Evolutionary conservation across 2,329 filamentous ascomycete genomes (phyloP).

Genomic region (Aspergillus clavatus): DNA sequence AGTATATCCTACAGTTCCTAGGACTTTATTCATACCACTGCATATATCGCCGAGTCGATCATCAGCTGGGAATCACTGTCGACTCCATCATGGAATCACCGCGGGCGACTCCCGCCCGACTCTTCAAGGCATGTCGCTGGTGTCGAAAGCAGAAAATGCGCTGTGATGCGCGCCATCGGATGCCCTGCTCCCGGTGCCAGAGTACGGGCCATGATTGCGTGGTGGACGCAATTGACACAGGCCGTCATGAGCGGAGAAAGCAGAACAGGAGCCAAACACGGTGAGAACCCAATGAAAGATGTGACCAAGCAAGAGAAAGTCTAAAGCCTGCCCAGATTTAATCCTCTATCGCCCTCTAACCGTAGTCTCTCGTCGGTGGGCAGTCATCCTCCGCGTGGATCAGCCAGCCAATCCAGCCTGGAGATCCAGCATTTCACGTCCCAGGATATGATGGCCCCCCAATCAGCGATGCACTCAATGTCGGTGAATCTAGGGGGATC

Average conservation of each 20-base stretch:
- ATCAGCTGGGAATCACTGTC: not conserved
- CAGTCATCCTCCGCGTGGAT: constrained; percentile 20
- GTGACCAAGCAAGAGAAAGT: too few species aligned
- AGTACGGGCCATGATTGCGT: constrained; percentile 31
- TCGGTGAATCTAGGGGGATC: constrained; percentile 31
- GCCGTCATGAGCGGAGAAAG: constrained; percentile 21
- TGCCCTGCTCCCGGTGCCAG: constrained; percentile 34
- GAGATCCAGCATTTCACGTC: constrained; percentile 33
- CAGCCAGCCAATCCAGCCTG: constrained; percentile 22
- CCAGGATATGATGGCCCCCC: constrained; percentile 35
- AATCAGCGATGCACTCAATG: constrained; percentile 34
- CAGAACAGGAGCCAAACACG: constrained; percentile 20
- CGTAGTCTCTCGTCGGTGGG: constrained; percentile 14
- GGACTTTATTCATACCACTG: too few species aligned
- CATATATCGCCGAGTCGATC: not conserved
- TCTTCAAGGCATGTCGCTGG: constrained; percentile 35
- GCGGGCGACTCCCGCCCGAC: constrained; percentile 18
- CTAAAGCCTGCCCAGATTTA: not conserved
- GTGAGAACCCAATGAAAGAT: constrained; percentile 21
- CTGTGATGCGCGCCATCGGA: constrained; percentile 32
- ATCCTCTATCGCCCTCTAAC: constrained; percentile 3
- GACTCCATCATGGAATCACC: not conserved
- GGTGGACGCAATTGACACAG: constrained; percentile 28
- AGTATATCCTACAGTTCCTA: too few species aligned
- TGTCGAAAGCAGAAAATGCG: constrained; percentile 35